A percentile compares a stretch with the other conserved stretches of the same genome.
Conservation (phyloP, 352 stramenopile genomes). For the Thalassiosira exigua region DNA sequence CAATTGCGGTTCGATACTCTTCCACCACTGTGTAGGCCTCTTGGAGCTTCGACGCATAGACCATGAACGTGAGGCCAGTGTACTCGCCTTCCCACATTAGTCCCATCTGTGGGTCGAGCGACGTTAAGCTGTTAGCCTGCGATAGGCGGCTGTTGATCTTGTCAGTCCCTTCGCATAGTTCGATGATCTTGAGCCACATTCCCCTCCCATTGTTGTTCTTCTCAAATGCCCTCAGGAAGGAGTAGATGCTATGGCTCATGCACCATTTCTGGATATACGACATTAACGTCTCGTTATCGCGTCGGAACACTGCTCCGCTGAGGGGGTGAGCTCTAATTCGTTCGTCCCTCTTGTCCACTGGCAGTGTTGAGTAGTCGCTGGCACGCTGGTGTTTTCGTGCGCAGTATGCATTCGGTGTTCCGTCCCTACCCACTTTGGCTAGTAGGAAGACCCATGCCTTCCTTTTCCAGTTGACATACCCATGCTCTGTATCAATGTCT, state of each 20-base stretch:
- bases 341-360: not conserved
- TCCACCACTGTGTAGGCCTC: not conserved
- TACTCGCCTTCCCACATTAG: not conserved
- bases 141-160: not conserved
- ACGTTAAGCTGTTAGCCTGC: not conserved
- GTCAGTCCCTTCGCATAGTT: not conserved
- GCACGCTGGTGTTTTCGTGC: not conserved
- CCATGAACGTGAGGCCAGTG: not conserved
- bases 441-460: not conserved
- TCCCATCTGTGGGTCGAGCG: not conserved
- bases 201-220: not conserved
- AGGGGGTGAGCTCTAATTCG: not conserved
- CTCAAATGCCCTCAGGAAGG: not conserved
- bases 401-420: not conserved
- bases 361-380: not conserved
- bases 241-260: not conserved
- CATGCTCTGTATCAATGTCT: not conserved
- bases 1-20: not conserved
- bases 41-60: not conserved
- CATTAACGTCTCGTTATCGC: not conserved
- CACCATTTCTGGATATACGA: not conserved
- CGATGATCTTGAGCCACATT: not conserved
- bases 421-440: not conserved
- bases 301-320: not conserved
- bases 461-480: not conserved